Percentiles rank a stretch among this genome's conserved stretches.
Evolutionary conservation across 352 stramenopile species (phyloP).

Genomic region (Achlya hypogyna): DNA sequence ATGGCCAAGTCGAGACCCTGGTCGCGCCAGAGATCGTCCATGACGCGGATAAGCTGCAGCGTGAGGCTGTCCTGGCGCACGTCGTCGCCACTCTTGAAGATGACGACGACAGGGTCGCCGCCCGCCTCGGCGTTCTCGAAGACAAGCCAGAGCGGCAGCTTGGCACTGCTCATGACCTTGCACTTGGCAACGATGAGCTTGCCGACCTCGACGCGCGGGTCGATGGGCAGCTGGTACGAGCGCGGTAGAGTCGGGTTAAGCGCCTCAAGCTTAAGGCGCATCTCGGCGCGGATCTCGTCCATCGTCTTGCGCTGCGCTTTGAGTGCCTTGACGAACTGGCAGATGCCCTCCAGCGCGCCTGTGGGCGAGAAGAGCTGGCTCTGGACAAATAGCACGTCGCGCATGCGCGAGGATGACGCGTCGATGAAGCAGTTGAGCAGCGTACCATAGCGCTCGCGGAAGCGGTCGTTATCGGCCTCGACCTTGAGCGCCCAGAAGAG

Average conservation of each 20-base stretch:
- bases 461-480: slow-evolving; percentile 55
- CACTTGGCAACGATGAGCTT: slow-evolving; percentile 35
- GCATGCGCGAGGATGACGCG: slow-evolving; percentile 85
- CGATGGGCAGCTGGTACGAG: slow-evolving; percentile 41
- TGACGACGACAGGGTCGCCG: slow-evolving; percentile 74
- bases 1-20: slow-evolving; percentile 87
- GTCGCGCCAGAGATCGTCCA: slow-evolving; percentile 90
- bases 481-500: slow-evolving; percentile 78
- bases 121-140: slow-evolving; percentile 24
- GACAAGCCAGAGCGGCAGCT: slow-evolving; percentile 31
- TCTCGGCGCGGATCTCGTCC: slow-evolving; percentile 11
- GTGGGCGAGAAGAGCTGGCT: slow-evolving; percentile 70
- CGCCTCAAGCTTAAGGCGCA: slow-evolving; percentile 2
- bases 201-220: slow-evolving; percentile 27
- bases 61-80: slow-evolving; percentile 93
- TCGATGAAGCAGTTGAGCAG: slow-evolving; percentile 80
- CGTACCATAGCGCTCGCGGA: slow-evolving; percentile 56
- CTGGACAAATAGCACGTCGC: slow-evolving; percentile 85
- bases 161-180: slow-evolving; percentile 50
- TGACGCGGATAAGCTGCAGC: slow-evolving; percentile 86
- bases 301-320: not conserved
- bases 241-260: slow-evolving; percentile 5
- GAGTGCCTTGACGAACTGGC: slow-evolving; percentile 43
- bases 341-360: slow-evolving; percentile 78
- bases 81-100: slow-evolving; percentile 94